phyloP scores from a whole-genome alignment of 345 rosid genomes.

The Citrus glauca region DNA sequence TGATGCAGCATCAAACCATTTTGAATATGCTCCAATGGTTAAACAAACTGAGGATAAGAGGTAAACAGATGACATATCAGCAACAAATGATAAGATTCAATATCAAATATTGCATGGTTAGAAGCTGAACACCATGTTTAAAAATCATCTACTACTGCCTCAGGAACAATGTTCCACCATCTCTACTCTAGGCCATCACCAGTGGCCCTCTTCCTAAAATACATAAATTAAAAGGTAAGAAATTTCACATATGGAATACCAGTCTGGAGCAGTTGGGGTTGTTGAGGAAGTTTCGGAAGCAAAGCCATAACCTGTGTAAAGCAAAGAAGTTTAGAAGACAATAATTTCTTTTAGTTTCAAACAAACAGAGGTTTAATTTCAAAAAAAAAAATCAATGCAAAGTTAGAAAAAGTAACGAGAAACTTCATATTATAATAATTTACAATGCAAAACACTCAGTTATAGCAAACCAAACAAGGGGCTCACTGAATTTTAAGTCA shows the following conservation, averaged over 20 bases:
- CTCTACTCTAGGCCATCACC: slow-evolving; percentile 3
- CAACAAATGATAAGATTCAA: not conserved
- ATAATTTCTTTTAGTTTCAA: not conserved
- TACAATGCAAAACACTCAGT: not conserved
- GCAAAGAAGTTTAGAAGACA: not conserved
- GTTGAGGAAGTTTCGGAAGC: slow-evolving; percentile 87
- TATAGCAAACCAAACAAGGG: not conserved
- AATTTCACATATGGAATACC: slow-evolving; percentile 32
- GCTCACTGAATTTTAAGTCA: not conserved
- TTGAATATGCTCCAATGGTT: slow-evolving; percentile 94
- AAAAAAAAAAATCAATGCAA: not conserved
- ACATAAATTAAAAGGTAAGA: not conserved
- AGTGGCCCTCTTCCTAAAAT: not conserved
- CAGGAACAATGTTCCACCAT: not conserved
- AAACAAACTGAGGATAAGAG: slow-evolving; percentile 74
- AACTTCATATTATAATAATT: not conserved
- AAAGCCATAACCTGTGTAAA: slow-evolving; percentile 67
- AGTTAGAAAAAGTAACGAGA: not conserved
- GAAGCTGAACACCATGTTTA: not conserved
- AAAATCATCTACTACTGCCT: not conserved
- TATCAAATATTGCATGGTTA: not conserved
- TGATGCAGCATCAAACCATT: slow-evolving; percentile 87
- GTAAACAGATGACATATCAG: slow-evolving; percentile 10
- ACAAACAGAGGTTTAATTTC: not conserved
- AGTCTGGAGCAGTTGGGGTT: slow-evolving; percentile 89